phyloP scores from a whole-genome alignment of 2,329 filamentous ascomycete species.

The Fusarium sp. region DNA sequence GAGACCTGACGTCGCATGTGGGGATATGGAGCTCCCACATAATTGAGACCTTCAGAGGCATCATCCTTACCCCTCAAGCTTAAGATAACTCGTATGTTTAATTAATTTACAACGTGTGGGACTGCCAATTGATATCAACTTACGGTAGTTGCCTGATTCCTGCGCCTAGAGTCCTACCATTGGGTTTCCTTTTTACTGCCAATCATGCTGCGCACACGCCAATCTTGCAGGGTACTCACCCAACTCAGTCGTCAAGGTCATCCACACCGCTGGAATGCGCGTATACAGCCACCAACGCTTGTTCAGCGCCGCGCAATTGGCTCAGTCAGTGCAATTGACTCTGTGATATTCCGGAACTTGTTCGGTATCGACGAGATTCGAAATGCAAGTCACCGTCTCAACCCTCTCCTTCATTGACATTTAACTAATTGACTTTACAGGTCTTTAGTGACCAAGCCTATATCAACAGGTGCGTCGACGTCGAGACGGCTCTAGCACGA shows the following conservation, averaged over 20 bases:
- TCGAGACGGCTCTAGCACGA: slow-evolving; percentile 62
- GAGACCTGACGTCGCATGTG: background rate
- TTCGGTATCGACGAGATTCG: slow-evolving; percentile 64
- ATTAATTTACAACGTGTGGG: background rate
- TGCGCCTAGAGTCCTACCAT: accelerated
- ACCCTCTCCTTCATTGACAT: accelerated
- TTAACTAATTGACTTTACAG: background rate
- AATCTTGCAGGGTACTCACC: background rate
- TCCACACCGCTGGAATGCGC: background rate
- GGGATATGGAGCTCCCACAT: background rate
- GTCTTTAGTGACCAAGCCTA: slow-evolving; percentile 61
- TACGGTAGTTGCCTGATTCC: background rate
- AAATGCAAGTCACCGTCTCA: slow-evolving; percentile 42
- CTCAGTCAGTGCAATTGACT: slow-evolving; percentile 52
- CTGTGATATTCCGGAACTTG: slow-evolving; percentile 60
- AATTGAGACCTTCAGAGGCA: background rate
- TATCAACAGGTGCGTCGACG: slow-evolving; percentile 59
- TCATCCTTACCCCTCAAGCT: background rate
- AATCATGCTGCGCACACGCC: background rate
- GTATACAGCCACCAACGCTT: accelerated
- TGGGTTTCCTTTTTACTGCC: accelerated
- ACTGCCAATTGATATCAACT: background rate
- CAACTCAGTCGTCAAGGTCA: background rate
- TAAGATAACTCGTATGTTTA: background rate
- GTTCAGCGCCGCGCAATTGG: background rate